Base-by-base conservation (phyloP, 2,329 filamentous ascomycete genomes). In the Chrysoporthe puriensis region DNA sequence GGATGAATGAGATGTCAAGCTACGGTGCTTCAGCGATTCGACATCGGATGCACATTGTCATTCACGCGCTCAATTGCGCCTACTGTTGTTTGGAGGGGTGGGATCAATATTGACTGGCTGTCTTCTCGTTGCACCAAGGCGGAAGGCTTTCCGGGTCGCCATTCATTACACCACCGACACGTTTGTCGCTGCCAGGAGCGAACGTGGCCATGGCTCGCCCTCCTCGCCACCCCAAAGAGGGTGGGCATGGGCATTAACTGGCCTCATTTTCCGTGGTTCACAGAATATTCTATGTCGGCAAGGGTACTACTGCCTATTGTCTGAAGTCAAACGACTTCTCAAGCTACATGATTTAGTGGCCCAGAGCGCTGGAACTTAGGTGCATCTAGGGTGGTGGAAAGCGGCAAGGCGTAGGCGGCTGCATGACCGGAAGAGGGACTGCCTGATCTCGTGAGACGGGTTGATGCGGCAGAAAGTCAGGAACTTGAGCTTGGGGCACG, bases 311-410 rank as follows among this genome's bases (percentile, higher is more conserved):
- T n/a, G 54, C 32, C 54, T 18, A 8, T 36, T 36, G 52, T 16
- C 26, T 57, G 16, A 57, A 14, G 21, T n/a, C 54, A 26, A 13
- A 14, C 32, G 54, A 34, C 54, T 40, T n/a, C 8, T 32, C 16
- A 8, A 14, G 32, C 9, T 18, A 11, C 26, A 21, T 57, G 62
- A 64, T 36, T 64, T 32, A 32, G 1, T 26, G 52, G 58, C 18
- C 62, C 42, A 48, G 50, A 56, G 8, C 2, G 62, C 42, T 58
- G 62, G 52, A 34, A 58, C n/a, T 13, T 43, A 34, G 16, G 40
- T 57, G 54, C 14, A 40, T 4, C 3, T 57, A 40, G 42, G 18
- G 46, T 21, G 36, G 26, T 54, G 14, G 6, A 32, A n/a, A 16
- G 13, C 9, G 43, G 48, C 16, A 40, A 40, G 26, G 44, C 21